Evolutionary conservation across 768 basidiomycete species (phyloP).

Genomic region (Pleurotus citrinopileatus): DNA sequence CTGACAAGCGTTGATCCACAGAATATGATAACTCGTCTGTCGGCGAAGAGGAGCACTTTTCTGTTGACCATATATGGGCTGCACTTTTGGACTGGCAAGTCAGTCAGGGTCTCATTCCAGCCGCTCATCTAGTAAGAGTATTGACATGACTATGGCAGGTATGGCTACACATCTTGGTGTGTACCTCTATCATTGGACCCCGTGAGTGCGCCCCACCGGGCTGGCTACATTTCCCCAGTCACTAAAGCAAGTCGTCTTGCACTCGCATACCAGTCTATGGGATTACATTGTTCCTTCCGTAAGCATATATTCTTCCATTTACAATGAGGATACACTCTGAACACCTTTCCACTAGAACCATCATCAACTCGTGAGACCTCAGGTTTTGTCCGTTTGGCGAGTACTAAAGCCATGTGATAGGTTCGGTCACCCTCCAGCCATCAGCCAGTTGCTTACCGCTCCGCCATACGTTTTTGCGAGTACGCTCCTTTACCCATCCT

Average conservation of each 20-base stretch:
- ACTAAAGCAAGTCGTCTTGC: not conserved
- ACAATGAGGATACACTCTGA: constrained; percentile 10
- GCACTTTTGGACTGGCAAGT: constrained; percentile 67
- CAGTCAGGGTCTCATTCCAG: not conserved
- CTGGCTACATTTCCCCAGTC: not conserved
- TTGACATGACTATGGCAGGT: constrained; percentile 25
- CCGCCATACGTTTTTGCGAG: constrained; percentile 66
- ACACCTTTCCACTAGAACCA: constrained; percentile 38
- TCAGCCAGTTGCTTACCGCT: constrained; percentile 65
- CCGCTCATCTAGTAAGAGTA: not conserved
- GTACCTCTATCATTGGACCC: constrained; percentile 57
- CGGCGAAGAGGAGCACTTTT: constrained; percentile 61
- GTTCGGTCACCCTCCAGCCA: constrained; percentile 54
- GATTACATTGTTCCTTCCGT: constrained; percentile 2
- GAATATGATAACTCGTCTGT: constrained; percentile 56
- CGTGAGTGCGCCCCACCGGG: too few species aligned
- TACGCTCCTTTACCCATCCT: constrained; percentile 25
- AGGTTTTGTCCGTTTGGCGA: not conserved
- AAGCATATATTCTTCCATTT: not conserved
- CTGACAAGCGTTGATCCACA: constrained; percentile 15
- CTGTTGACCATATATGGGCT: constrained; percentile 47
- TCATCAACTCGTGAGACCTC: constrained; percentile 45
- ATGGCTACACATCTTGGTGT: constrained; percentile 55
- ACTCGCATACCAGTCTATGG: not conserved
- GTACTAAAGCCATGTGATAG: constrained; percentile 23